Evolutionary conservation across 164 flowering plant genomes (phyloP), one percentile per base, ranked within the genome.

Genomic region (Warburgia ugandensis): DNA sequence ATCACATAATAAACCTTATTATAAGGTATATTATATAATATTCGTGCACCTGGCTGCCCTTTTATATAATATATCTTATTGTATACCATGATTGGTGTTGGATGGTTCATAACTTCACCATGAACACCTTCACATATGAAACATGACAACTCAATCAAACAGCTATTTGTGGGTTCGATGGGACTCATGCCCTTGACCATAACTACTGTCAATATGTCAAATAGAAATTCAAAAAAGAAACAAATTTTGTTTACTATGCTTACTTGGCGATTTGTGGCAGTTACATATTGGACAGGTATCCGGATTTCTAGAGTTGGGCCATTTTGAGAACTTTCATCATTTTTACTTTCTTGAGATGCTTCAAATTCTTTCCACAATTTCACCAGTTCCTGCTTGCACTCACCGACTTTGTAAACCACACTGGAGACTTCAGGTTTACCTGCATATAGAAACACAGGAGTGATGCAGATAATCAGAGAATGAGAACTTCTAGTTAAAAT

Each of bases 191-290:
- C n/a, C n/a, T n/a, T n/a, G n/a, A n/a, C n/a, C n/a, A n/a, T 16
- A 39, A 39, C 21, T 22, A 39, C 43, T 13, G 6, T 39, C 16
- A 3, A 12, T 39, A 39, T 16, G 19, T 6, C 8, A n/a, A 16
- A 14, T 5, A 10, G 20, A 39, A 2, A 2, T 8, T 14, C 13
- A 39, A 1, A 4, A 29, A 28, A 41, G 14, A 45, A 31, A 19
- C 38, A 38, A 50, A 21, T 23, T 33, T 8, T 26, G 40, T 56
- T 23, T 22, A 19, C 16, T n/a, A 39, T 47, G 56, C 84, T 77
- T 77, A 94, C 99, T 59, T 94, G 99, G 47, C 90, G 97, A 69
- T 94, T 94, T 57, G 97, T 86, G 43, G 99, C 90, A 57, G 97
- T 81, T 52, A 94, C 95, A 78, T 81, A 80, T 54, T 94, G 95